phyloP scores from a whole-genome alignment of 768 basidiomycete genomes.

The Chalciporus chontae region DNA sequence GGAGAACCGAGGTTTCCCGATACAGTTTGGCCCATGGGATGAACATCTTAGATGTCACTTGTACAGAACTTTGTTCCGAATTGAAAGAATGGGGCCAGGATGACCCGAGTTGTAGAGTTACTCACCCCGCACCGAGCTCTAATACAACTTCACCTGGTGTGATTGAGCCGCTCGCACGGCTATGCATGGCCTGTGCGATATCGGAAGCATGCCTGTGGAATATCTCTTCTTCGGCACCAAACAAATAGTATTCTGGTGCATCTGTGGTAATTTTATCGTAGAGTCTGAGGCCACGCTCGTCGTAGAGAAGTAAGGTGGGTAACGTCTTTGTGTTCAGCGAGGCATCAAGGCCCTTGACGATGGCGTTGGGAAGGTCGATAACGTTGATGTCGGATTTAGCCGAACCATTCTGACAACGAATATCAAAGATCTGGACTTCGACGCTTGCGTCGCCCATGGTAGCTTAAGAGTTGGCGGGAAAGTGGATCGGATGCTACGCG shows the following conservation, averaged over 20 bases:
- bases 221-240: slow-evolving; percentile 83
- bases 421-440: slow-evolving; percentile 19
- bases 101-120: neutral
- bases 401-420: slow-evolving; percentile 10
- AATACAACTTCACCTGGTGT: slow-evolving; percentile 59
- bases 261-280: slow-evolving; percentile 84
- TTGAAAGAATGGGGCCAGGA: neutral
- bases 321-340: slow-evolving; percentile 57
- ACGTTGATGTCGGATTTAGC: slow-evolving; percentile 5
- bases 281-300: slow-evolving; percentile 78
- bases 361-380: slow-evolving; percentile 40
- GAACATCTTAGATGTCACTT: too few species aligned
- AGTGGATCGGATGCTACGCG: neutral
- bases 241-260: slow-evolving; percentile 85
- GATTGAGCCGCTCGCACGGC: slow-evolving; percentile 21
- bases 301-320: slow-evolving; percentile 84
- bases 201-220: slow-evolving; percentile 68
- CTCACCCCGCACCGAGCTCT: slow-evolving; percentile 95
- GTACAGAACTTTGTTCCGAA: neutral
- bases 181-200: slow-evolving; percentile 73
- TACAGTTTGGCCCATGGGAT: neutral
- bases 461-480: neutral
- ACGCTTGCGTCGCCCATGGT: slow-evolving; percentile 22
- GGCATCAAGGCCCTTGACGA: slow-evolving; percentile 53
- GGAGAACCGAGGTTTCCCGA: neutral